Evolutionary conservation across 2,329 filamentous ascomycete genomes (phyloP), one percentile per base, ranked within the genome.

Genomic region (Epichloe amarillans): DNA sequence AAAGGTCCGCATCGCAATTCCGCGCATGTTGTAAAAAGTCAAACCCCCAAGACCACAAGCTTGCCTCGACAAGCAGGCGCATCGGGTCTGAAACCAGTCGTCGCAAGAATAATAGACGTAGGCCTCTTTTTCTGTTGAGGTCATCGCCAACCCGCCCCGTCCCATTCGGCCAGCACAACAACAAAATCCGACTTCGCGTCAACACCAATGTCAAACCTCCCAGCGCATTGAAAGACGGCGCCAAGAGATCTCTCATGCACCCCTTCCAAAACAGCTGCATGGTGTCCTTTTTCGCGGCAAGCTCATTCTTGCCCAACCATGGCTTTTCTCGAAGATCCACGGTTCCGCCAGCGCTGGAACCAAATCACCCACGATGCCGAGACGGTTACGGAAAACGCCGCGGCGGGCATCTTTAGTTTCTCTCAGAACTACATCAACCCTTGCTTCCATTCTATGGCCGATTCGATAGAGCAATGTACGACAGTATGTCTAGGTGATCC

Each of bases 301-400:
- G 52, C 49, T 48, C 26, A 50, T 56, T 44, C 56, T 49, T 49
- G 43, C 44, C 56, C 54, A 48, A 58, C 15, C 55, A 80, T 80
- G 77, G 71, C 76, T 50, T 80, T 84, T 58, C 72, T 84, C 57
- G 80, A 84, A 63, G 90, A 96, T 68, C 90, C 90, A 54, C 86
- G 90, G 61, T 82, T 95, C 67, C 88, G 90, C 58, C 89, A 95
- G 68, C 88, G 87, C 60, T 88, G 95, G 79, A 94, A 96, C 66
- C 88, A 93, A 64, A 84, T 96, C 64, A 84, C 87, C 6, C 86
- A 93, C 59, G 95, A 91, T 61, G 82, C 94, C 67, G 91, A 96
- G 68, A 79, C 86, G 35, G 88, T 88, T 45, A 95, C 94, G 54
- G 88, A 95, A 65, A 84, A 87, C 51, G 89, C 91, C n/a, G 90